Evolutionary conservation across 768 basidiomycete genomes (phyloP).

Genomic region (Trametes coccinea): DNA sequence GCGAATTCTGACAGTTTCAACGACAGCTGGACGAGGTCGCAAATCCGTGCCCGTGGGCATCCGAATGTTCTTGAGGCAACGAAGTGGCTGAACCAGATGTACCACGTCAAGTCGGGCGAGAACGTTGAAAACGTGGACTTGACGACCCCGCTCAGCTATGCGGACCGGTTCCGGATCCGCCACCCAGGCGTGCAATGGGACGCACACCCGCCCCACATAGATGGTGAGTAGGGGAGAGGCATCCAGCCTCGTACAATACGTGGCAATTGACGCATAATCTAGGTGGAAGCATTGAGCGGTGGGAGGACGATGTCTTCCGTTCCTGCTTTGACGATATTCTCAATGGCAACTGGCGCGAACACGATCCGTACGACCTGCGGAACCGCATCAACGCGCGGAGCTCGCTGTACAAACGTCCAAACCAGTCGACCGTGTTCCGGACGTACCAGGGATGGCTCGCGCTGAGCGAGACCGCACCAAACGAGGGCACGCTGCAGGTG

Average conservation of each 20-base stretch:
- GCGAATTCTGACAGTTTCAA: too few relatives aligned
- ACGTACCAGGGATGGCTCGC: slow-evolving; percentile 82
- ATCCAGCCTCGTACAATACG: background rate
- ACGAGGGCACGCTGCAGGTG: slow-evolving; percentile 67
- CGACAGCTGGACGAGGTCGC: slow-evolving; percentile 49
- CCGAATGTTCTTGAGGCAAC: slow-evolving; percentile 60
- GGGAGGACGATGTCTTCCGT: slow-evolving; percentile 63
- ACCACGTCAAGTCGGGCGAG: slow-evolving; percentile 43
- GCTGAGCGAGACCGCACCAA: slow-evolving; percentile 67
- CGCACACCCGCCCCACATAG: slow-evolving; percentile 53
- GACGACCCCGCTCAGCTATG: slow-evolving; percentile 63
- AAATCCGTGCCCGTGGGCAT: slow-evolving; percentile 70
- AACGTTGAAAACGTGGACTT: slow-evolving; percentile 57
- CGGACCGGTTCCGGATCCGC: slow-evolving; percentile 73
- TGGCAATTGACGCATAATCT: slow-evolving; percentile 19
- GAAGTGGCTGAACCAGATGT: slow-evolving; percentile 66
- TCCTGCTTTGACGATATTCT: slow-evolving; percentile 64
- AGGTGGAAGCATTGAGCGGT: slow-evolving; percentile 77
- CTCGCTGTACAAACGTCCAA: slow-evolving; percentile 61
- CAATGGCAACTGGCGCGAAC: slow-evolving; percentile 58
- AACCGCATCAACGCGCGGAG: slow-evolving; percentile 59
- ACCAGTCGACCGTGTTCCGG: slow-evolving; percentile 39
- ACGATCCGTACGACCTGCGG: slow-evolving; percentile 67
- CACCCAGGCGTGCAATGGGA: slow-evolving; percentile 63
- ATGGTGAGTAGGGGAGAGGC: slow-evolving; percentile 33